phyloP scores from a whole-genome alignment of 1,284 basidiomycete genomes.

The Ceratobasidium theobromae region DNA sequence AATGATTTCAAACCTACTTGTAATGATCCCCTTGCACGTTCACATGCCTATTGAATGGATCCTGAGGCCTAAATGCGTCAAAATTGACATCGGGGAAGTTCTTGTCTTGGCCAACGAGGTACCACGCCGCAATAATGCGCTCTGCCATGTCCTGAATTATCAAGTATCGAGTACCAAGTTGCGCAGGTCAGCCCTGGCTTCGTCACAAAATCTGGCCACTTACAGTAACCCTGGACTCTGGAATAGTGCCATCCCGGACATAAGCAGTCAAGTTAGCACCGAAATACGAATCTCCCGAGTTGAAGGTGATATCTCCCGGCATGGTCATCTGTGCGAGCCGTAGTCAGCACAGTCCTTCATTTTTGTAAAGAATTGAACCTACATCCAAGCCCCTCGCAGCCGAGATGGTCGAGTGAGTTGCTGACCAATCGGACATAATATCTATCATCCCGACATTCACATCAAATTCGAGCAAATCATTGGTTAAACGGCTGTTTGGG shows the following conservation, averaged over 20 bases:
- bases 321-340: slow-evolving; percentile 33
- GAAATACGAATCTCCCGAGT: slow-evolving; percentile 50
- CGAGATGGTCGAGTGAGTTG: slow-evolving; percentile 34
- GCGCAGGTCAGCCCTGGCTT: neutral
- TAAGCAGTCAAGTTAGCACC: slow-evolving; percentile 64
- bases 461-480: neutral
- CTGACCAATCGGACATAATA: slow-evolving; percentile 43
- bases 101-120: slow-evolving; percentile 42
- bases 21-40: slow-evolving; percentile 41
- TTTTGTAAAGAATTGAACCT: neutral
- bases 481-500: no score
- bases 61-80: slow-evolving; percentile 37
- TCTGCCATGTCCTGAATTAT: slow-evolving; percentile 35
- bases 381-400: slow-evolving; percentile 35
- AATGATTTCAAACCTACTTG: slow-evolving; percentile 40
- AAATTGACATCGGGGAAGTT: slow-evolving; percentile 39
- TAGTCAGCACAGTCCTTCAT: neutral
- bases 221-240: slow-evolving; percentile 57
- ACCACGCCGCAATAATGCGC: slow-evolving; percentile 45
- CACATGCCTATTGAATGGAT: slow-evolving; percentile 50
- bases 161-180: neutral
- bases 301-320: slow-evolving; percentile 34
- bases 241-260: slow-evolving; percentile 69
- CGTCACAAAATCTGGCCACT: neutral
- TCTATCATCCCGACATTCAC: slow-evolving; percentile 27